phyloP scores from a whole-genome alignment of 352 stramenopile species.

The Sclerospora graminicola region DNA sequence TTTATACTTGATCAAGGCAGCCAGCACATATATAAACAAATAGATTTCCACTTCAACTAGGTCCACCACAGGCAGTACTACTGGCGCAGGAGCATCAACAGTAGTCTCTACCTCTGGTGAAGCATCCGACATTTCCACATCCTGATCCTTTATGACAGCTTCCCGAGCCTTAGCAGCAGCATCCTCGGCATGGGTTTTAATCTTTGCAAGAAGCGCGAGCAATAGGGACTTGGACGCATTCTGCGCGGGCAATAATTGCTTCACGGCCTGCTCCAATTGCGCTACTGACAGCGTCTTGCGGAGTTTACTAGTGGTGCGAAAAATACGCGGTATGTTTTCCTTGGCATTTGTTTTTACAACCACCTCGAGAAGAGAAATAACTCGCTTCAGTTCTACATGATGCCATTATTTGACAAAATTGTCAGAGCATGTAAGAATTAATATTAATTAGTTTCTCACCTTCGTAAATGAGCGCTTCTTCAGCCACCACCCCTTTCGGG shows the following conservation, averaged over 20 bases:
- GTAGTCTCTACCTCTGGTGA: constrained; percentile 20
- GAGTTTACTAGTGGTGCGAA: constrained; percentile 71
- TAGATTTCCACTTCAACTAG: constrained; percentile 84
- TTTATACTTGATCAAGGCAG: constrained; percentile 63
- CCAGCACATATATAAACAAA: constrained; percentile 67
- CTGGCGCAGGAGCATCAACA: constrained; percentile 4
- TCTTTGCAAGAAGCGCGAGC: constrained; percentile 37
- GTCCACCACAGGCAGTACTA: constrained; percentile 44
- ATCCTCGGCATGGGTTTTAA: constrained; percentile 28
- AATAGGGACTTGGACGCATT: constrained; percentile 51
- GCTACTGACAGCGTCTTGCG: constrained; percentile 61
- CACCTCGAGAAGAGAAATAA: constrained; percentile 54
- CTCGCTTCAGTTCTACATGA: constrained; percentile 62
- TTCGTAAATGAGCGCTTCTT: constrained; percentile 62
- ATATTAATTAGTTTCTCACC: constrained; percentile 13
- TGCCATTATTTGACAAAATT: constrained; percentile 2
- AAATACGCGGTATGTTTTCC: constrained; percentile 72
- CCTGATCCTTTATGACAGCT: constrained; percentile 11
- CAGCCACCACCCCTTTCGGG: constrained; percentile 35
- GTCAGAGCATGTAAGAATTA: background rate
- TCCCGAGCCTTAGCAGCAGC: constrained; percentile 2
- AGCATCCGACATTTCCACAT: constrained; percentile 55
- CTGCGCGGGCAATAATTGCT: constrained; percentile 46
- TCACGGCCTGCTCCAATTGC: constrained; percentile 50
- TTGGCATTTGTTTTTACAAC: constrained; percentile 80